Evolutionary conservation across 768 basidiomycete species (phyloP).

Genomic region (Lactarius pseudohatsudake): DNA sequence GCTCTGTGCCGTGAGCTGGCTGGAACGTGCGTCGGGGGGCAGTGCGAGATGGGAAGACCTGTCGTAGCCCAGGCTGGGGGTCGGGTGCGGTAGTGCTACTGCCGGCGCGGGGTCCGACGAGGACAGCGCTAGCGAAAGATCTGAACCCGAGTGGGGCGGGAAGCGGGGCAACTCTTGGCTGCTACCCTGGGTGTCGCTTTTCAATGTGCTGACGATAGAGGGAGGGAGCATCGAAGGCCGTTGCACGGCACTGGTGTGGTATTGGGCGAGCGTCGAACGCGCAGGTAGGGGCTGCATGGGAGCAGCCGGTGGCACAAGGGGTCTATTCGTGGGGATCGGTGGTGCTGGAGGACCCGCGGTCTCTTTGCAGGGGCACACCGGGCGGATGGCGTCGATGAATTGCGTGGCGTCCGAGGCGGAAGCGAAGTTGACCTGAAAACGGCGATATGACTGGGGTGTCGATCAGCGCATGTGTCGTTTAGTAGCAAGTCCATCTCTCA

Average conservation of each 20-base stretch:
- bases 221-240: slow-evolving; percentile 13
- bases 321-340: slow-evolving; percentile 28
- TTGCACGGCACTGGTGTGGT: slow-evolving; percentile 4
- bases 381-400: slow-evolving; percentile 61
- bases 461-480: slow-evolving; percentile 5
- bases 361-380: slow-evolving; percentile 73
- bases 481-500: not conserved
- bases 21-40: slow-evolving; percentile 3
- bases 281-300: slow-evolving; percentile 2
- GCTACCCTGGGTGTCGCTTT: not conserved
- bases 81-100: not conserved
- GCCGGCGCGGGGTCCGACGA: slow-evolving; percentile 4
- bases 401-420: slow-evolving; percentile 48
- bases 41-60: slow-evolving; percentile 4
- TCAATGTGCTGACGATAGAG: not conserved
- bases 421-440: slow-evolving; percentile 73
- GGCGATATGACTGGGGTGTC: slow-evolving; percentile 57
- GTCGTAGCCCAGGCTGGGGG: not conserved
- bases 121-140: slow-evolving; percentile 15
- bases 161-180: slow-evolving; percentile 3
- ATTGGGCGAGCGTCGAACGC: not conserved
- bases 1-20: slow-evolving; percentile 1
- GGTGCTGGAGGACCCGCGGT: slow-evolving; percentile 41
- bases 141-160: slow-evolving; percentile 18
- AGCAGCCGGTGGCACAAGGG: slow-evolving; percentile 25